Evolutionary conservation across 129 eudicot genomes (phyloP), one percentile per base, ranked within the genome.

Genomic region (Pittosporum tobira): DNA sequence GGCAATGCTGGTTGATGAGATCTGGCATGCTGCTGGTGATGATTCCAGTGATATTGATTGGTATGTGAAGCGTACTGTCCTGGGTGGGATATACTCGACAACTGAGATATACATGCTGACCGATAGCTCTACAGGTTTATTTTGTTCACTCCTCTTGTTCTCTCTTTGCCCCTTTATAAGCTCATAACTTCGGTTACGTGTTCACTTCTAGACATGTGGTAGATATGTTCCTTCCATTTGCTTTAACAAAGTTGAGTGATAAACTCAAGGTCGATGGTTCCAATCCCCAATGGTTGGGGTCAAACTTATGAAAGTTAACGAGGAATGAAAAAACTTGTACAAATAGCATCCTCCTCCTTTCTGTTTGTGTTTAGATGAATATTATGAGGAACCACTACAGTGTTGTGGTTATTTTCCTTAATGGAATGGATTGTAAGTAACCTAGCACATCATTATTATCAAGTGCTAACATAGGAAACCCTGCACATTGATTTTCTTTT

Each of bases 1-100:
- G 22, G 97, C 97, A 24, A 79, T 76, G 81, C 74, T 90, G 69
- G 84, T 90, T 51, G 97, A 90, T 90, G 97, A 90, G 75, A 77
- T 90, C 48, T 90, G 95, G 80, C 94, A 90, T 82, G 89, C 94
- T 66, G 75, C 82, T 29, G 87, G 83, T 73, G 94, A 90, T 71
- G 89, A 77, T 57, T 59, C 75, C 50, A 59, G 58, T 64, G 95
- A 83, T 57, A 55, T 73, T 56, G 95, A 85, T 66, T 90, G 97
- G 97, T 90, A 90, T 69, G 75, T 77, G 42, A 90, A 85, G 71
- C 97, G 95, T 55, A 80, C 94, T 43, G 73, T 83, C 58, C 89
- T 90, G 60, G 97, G 94, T 38, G 95, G 88, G 19, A 78, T 90
- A 65, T 90, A 90, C 76, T 82, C 94, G 1, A 34, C 95, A 49